A percentile compares a stretch with the other conserved stretches of the same genome.
Evolutionary conservation across 148 eudicot species (phyloP).

Genomic region (Cornus florida): DNA sequence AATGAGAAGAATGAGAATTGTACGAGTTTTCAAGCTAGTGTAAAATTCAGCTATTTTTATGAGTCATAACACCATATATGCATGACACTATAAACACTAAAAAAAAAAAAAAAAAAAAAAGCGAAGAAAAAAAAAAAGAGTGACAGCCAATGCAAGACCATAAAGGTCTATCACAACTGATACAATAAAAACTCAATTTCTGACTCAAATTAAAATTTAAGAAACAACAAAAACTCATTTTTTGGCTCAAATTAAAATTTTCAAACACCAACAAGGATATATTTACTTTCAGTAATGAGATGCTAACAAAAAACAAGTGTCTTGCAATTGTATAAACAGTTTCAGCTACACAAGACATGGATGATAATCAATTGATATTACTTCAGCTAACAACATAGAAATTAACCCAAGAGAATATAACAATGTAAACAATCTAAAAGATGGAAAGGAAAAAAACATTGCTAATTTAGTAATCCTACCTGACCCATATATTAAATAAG

Average conservation of each 20-base stretch:
- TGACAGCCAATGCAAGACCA: no score
- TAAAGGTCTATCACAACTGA: no score
- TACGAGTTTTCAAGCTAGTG: no score
- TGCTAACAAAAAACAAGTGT: not conserved
- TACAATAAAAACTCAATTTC: no score
- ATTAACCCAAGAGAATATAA: not conserved
- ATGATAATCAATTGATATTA: not conserved
- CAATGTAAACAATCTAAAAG: not conserved
- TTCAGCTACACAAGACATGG: not conserved
- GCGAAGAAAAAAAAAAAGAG: no score
- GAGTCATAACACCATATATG: no score
- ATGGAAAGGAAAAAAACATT: not conserved
- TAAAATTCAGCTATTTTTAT: no score
- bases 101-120: no score
- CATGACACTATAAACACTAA: no score
- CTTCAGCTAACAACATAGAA: not conserved
- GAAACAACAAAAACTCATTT: not conserved
- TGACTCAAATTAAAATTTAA: no score
- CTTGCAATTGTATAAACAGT: not conserved
- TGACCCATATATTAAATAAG: conserved; percentile 85
- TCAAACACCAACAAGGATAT: not conserved
- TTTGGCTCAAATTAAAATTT: not conserved
- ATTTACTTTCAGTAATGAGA: not conserved
- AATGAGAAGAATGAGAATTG: no score
- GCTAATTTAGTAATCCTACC: conserved; percentile 33